phyloP scores from a whole-genome alignment of 2,329 filamentous ascomycete genomes.

The Aspergillus quadricinctus region DNA sequence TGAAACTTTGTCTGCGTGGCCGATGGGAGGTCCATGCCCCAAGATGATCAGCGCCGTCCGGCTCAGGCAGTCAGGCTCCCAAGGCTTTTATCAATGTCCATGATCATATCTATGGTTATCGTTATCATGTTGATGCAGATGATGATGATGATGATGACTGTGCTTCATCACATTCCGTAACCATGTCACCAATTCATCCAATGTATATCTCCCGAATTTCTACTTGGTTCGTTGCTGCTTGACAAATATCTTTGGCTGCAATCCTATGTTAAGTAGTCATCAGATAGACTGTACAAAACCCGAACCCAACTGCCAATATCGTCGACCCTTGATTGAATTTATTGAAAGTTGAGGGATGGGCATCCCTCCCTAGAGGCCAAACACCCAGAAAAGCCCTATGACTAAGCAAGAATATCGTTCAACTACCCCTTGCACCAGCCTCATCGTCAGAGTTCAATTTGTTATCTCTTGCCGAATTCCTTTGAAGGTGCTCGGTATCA shows the following conservation, averaged over 20 bases:
- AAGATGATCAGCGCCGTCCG: not conserved
- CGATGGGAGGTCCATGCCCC: not conserved
- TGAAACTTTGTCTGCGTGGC: not conserved
- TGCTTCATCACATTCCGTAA: not conserved
- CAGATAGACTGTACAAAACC: not conserved
- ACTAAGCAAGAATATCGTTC: conserved; percentile 1
- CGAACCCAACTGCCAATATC: not conserved
- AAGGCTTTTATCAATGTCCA: not conserved
- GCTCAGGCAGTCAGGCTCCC: not conserved
- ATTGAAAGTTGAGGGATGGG: conserved; percentile 8
- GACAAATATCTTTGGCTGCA: not conserved
- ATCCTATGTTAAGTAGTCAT: not conserved
- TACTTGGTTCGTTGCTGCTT: not conserved
- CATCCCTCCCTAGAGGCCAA: conserved; percentile 1
- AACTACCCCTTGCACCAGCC: not conserved
- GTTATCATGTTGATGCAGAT: not conserved
- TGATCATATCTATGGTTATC: not conserved
- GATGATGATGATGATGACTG: not conserved
- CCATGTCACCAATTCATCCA: not conserved
- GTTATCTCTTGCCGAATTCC: conserved; percentile 15
- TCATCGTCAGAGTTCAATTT: not conserved
- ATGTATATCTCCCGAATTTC: not conserved
- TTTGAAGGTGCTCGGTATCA: conserved; percentile 11
- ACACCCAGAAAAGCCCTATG: not conserved
- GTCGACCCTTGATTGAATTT: conserved; percentile 12